phyloP scores from a whole-genome alignment of 495 filamentous ascomycete genomes.

The Xylaria scruposa region DNA sequence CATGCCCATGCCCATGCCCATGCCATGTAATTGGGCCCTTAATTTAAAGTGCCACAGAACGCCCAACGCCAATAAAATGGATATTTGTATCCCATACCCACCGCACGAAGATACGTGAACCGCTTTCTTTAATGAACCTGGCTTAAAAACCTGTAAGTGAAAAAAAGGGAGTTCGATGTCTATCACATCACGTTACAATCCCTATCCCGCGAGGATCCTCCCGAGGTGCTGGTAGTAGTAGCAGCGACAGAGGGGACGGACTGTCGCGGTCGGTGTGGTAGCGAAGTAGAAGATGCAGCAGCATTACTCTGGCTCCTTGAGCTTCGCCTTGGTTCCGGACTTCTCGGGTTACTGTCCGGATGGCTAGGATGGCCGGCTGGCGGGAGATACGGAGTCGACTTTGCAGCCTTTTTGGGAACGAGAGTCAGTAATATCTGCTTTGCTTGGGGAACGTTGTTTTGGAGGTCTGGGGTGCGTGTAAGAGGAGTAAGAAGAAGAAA shows the following conservation, averaged over 20 bases:
- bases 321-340: slow-evolving; percentile 32
- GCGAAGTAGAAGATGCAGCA: slow-evolving; percentile 29
- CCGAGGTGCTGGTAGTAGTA: slow-evolving; percentile 21
- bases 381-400: slow-evolving; percentile 66
- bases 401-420: slow-evolving; percentile 55
- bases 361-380: slow-evolving; percentile 64
- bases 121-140: slow-evolving; percentile 10
- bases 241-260: slow-evolving; percentile 31
- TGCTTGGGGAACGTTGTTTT: background rate
- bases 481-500: background rate
- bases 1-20: background rate
- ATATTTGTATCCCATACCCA: background rate
- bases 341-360: slow-evolving; percentile 51
- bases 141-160: background rate
- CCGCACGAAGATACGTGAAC: background rate
- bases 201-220: slow-evolving; percentile 33
- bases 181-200: slow-evolving; percentile 42
- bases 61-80: background rate
- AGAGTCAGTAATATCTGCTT: slow-evolving; percentile 1
- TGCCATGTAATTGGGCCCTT: background rate
- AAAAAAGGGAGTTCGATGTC: background rate
- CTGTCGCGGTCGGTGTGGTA: slow-evolving; percentile 35
- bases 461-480: background rate
- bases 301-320: slow-evolving; percentile 26
- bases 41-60: background rate